Evolutionary conservation across 1,284 basidiomycete genomes (phyloP).

Genomic region (Fistulinella cinereoalba): DNA sequence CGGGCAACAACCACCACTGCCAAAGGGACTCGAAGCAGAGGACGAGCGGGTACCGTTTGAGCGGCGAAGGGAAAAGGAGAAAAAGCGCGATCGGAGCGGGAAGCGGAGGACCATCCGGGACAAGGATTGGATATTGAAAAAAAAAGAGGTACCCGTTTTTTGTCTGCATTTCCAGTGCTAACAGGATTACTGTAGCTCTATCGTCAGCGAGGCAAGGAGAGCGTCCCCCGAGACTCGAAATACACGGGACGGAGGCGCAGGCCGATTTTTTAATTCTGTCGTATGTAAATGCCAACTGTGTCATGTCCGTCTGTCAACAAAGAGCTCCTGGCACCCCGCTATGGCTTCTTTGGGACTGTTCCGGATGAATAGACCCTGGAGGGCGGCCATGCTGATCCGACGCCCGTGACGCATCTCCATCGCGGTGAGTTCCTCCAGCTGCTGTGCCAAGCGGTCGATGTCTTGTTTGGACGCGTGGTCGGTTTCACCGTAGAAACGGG

Average conservation of each 20-base stretch:
- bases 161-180: not conserved
- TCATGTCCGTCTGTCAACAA: slow-evolving; percentile 38
- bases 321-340: slow-evolving; percentile 51
- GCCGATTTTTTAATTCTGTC: slow-evolving; percentile 60
- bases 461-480: slow-evolving; percentile 34
- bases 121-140: slow-evolving; percentile 79
- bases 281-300: slow-evolving; percentile 9
- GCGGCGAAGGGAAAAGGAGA: slow-evolving; percentile 62
- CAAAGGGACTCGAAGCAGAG: slow-evolving; percentile 71
- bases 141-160: slow-evolving; percentile 66
- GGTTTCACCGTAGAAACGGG: slow-evolving; percentile 75
- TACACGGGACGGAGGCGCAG: slow-evolving; percentile 77
- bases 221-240: slow-evolving; percentile 77
- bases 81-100: slow-evolving; percentile 48
- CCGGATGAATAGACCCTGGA: slow-evolving; percentile 92
- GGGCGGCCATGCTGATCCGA: slow-evolving; percentile 86
- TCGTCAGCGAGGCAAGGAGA: slow-evolving; percentile 76
- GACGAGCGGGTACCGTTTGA: slow-evolving; percentile 62
- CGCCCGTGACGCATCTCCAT: slow-evolving; percentile 51
- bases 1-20: slow-evolving; percentile 57
- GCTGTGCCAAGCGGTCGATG: slow-evolving; percentile 46
- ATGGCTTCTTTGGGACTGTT: slow-evolving; percentile 65
- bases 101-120: slow-evolving; percentile 69
- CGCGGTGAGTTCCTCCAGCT: slow-evolving; percentile 53
- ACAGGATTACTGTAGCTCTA: slow-evolving; percentile 53